These are phyloP conservation scores for Fomitiporia mediterranea DNA, from an alignment of 1,284 basidiomycete species.

Conservation along the genomic window DNA sequence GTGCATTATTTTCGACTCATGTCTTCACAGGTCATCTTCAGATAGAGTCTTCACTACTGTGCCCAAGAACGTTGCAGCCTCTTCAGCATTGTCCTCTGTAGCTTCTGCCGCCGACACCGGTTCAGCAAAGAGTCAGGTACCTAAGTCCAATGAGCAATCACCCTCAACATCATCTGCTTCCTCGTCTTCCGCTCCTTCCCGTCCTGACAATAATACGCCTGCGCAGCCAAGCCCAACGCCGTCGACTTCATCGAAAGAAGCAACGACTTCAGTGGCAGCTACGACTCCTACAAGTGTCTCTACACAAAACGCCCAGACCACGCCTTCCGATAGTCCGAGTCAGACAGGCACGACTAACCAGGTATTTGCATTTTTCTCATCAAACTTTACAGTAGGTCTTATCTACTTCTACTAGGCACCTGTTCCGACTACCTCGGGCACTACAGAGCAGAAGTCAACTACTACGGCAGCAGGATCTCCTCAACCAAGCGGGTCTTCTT, in stretches of 20 bases:
- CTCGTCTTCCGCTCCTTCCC: background rate
- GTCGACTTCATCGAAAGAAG: too few relatives aligned
- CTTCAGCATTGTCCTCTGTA: background rate
- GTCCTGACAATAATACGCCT: too few relatives aligned
- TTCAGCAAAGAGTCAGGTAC: too few relatives aligned
- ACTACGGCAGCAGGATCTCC: background rate
- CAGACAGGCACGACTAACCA: conserved; percentile 1
- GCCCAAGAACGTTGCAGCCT: background rate
- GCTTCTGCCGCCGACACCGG: too few relatives aligned
- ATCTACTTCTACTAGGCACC: background rate
- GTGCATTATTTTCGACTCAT: too few relatives aligned
- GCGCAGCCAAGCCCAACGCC: too few relatives aligned
- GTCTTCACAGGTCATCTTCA: background rate
- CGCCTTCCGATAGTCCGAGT: background rate
- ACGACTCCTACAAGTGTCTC: background rate
- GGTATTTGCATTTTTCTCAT: background rate
- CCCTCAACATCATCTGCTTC: background rate
- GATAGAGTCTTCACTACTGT: background rate
- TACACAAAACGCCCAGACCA: background rate
- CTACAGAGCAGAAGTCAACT: background rate
- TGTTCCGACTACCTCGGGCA: background rate
- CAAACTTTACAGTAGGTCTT: background rate
- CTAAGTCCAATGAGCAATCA: too few relatives aligned
- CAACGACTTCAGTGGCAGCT: too few relatives aligned
- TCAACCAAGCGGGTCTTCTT: background rate